Conservation (phyloP, 768 basidiomycete genomes). For the Boletales sp. region DNA sequence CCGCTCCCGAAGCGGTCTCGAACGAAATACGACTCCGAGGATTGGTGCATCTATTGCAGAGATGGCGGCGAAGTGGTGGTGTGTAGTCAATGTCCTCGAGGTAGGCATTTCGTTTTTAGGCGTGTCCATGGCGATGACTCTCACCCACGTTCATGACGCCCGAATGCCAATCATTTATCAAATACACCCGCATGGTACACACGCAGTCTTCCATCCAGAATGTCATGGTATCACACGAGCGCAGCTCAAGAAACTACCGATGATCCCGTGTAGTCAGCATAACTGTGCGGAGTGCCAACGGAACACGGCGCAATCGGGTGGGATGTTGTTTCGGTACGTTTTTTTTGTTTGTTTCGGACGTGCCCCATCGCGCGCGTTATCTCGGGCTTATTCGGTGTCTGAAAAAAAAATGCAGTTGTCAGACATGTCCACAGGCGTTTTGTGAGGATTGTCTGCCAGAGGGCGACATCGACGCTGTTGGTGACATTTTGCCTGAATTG, state of each 20-base stretch:
- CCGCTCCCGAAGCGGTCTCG: conserved; percentile 30
- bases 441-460: conserved; percentile 59
- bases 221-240: conserved; percentile 41
- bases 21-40: conserved; percentile 47
- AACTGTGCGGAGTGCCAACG: conserved; percentile 43
- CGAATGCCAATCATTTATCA: not conserved
- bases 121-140: not conserved
- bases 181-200: too few species aligned
- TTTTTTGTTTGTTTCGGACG: not conserved
- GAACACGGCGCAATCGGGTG: conserved; percentile 45
- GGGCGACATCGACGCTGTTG: conserved; percentile 48
- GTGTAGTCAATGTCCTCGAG: conserved; percentile 53
- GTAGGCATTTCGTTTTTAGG: conserved; percentile 27
- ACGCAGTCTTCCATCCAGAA: conserved; percentile 49
- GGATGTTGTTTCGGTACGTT: conserved; percentile 54
- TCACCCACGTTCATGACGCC: conserved; percentile 1
- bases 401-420: conserved; percentile 38
- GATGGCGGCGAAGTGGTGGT: conserved; percentile 54
- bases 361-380: not conserved
- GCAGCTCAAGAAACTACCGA: conserved; percentile 25
- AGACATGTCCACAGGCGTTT: conserved; percentile 55
- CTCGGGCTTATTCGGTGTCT: not conserved
- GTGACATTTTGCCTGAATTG: conserved; percentile 58
- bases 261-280: conserved; percentile 48
- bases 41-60: conserved; percentile 56